A percentile compares a stretch with the other conserved stretches of the same genome.
Conservation (phyloP, 1,284 basidiomycete genomes). For the Farysia itapuensis region DNA sequence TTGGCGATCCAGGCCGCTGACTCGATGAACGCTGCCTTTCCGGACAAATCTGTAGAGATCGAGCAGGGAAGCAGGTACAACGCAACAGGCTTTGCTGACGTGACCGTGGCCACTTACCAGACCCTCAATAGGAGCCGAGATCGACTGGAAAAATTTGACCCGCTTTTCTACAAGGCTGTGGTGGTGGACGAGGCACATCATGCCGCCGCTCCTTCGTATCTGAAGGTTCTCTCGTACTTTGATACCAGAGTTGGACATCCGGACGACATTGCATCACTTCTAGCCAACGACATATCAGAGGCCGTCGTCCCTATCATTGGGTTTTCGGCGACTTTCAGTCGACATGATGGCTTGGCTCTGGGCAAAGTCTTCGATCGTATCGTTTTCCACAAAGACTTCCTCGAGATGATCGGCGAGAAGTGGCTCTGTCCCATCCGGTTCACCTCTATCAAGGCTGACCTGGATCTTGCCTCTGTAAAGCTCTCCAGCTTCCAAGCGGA, state of each 20-base stretch:
- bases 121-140: constrained; percentile 69
- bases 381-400: constrained; percentile 90
- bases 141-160: constrained; percentile 79
- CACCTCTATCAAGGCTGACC: constrained; percentile 49
- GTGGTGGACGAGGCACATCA: constrained; percentile 81
- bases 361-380: constrained; percentile 86
- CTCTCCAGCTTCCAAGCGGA: constrained; percentile 31
- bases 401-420: constrained; percentile 85
- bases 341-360: constrained; percentile 87
- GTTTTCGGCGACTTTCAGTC: constrained; percentile 90
- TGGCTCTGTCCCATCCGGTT: constrained; percentile 66
- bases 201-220: constrained; percentile 84
- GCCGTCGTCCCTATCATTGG: constrained; percentile 76
- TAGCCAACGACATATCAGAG: not conserved
- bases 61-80: constrained; percentile 79
- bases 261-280: constrained; percentile 23
- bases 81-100: constrained; percentile 79
- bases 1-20: constrained; percentile 83
- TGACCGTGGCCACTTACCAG: constrained; percentile 90
- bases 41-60: constrained; percentile 79
- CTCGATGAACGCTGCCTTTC: constrained; percentile 71
- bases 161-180: constrained; percentile 73
- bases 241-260: no score
- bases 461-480: constrained; percentile 45
- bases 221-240: constrained; percentile 75